These are phyloP conservation scores for Mortierella sp. DNA, from an alignment of 371 early-diverging fungal genomes.

Conservation along the genomic window DNA sequence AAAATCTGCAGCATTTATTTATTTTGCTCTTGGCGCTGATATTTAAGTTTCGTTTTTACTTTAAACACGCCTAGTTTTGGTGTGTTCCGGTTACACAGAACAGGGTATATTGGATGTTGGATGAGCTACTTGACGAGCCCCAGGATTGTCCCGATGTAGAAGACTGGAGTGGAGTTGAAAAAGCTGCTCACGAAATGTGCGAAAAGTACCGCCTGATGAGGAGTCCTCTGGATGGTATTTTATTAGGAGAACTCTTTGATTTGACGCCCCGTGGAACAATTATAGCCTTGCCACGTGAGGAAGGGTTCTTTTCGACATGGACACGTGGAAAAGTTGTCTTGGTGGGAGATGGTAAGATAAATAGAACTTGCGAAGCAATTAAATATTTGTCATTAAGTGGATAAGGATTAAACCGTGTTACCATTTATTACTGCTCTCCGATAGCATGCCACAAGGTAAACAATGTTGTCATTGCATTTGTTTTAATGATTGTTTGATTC, in stretches of 20 bases:
- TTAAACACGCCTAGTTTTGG: conserved; percentile 25
- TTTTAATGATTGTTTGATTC: too few species aligned
- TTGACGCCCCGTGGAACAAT: conserved; percentile 27
- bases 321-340: conserved; percentile 34
- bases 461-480: not conserved
- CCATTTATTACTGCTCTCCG: not conserved
- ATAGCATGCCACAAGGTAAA: conserved; percentile 29
- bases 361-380: not conserved
- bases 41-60: too few species aligned
- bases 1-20: too few species aligned
- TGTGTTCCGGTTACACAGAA: conserved; percentile 41
- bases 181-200: conserved; percentile 14
- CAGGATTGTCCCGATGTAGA: conserved; percentile 41
- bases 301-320: conserved; percentile 33
- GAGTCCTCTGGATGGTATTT: conserved; percentile 11
- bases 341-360: conserved; percentile 46
- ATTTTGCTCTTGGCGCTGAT: too few species aligned
- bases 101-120: conserved; percentile 46
- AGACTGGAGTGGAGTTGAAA: conserved; percentile 22
- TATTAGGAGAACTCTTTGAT: conserved; percentile 32
- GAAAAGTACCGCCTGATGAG: conserved; percentile 16
- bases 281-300: conserved; percentile 31
- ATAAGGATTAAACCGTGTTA: not conserved
- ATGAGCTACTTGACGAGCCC: conserved; percentile 13
- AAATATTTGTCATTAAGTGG: not conserved